These are phyloP conservation scores for Erodium moschatum DNA, from an alignment of 441 rosid genomes.

Conservation along the genomic window DNA sequence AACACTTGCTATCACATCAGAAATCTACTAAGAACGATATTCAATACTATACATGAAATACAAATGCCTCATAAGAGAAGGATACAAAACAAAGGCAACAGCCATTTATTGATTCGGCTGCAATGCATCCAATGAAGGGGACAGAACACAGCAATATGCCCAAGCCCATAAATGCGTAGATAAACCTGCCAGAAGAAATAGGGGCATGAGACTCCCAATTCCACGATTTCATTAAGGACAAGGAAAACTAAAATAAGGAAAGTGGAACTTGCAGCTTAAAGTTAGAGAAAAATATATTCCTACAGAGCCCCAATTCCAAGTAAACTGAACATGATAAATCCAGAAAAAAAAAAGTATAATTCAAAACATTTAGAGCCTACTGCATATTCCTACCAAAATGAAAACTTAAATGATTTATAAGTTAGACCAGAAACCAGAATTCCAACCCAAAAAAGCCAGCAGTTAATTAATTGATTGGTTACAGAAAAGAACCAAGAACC, in stretches of 20 bases:
- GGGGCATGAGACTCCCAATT: neutral
- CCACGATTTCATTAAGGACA: too few relatives aligned
- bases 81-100: conserved; percentile 95
- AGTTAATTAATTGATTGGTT: neutral
- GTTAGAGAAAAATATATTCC: too few relatives aligned
- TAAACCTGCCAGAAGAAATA: conserved; percentile 55
- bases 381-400: neutral
- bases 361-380: neutral
- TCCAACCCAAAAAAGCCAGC: neutral
- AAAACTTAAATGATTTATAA: too few relatives aligned
- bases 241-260: too few relatives aligned
- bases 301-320: neutral
- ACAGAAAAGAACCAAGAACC: neutral
- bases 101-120: conserved; percentile 51
- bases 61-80: conserved; percentile 21
- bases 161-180: conserved; percentile 79
- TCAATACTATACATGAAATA: neutral
- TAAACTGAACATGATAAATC: neutral
- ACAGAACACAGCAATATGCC: conserved; percentile 40
- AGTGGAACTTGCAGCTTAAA: too few relatives aligned
- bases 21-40: too few relatives aligned
- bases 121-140: too few relatives aligned
- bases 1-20: too few relatives aligned
- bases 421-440: neutral
- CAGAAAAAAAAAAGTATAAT: too few relatives aligned